Percentiles rank a stretch among this genome's conserved stretches.
Evolutionary conservation across 352 stramenopile genomes (phyloP).

Genomic region (Peronospora belbahrii): DNA sequence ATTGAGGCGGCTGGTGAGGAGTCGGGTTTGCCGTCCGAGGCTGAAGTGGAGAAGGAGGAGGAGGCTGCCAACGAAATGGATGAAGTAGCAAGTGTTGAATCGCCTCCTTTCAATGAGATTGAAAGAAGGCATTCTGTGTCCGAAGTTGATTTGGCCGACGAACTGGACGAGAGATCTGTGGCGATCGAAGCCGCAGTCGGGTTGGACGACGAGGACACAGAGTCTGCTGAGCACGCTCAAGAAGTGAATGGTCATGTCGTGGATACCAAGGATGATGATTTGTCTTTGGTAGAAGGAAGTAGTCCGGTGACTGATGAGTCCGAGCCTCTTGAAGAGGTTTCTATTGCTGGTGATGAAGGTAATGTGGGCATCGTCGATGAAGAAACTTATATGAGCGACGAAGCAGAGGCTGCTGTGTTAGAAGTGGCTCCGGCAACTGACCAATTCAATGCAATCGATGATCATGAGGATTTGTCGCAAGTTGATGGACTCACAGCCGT

Average conservation of each 20-base stretch:
- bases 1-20: neutral
- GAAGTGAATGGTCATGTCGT: constrained; percentile 1
- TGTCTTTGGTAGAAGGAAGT: neutral
- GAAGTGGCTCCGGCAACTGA: neutral
- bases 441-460: neutral
- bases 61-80: neutral
- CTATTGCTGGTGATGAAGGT: constrained; percentile 3
- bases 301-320: neutral
- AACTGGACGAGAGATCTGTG: constrained; percentile 9
- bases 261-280: neutral
- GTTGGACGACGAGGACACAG: neutral
- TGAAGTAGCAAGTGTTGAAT: neutral
- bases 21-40: constrained; percentile 1
- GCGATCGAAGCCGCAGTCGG: constrained; percentile 15
- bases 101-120: neutral
- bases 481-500: neutral
- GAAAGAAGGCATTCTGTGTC: constrained; percentile 3
- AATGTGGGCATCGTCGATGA: neutral
- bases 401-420: neutral
- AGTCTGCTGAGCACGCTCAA: constrained; percentile 1
- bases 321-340: neutral
- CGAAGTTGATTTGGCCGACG: constrained; percentile 2
- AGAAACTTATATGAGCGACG: constrained; percentile 1
- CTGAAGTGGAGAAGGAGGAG: neutral
- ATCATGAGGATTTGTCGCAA: neutral